Base-by-base conservation (phyloP, 1,284 basidiomycete species). In the Laetiporus sulphureus region DNA sequence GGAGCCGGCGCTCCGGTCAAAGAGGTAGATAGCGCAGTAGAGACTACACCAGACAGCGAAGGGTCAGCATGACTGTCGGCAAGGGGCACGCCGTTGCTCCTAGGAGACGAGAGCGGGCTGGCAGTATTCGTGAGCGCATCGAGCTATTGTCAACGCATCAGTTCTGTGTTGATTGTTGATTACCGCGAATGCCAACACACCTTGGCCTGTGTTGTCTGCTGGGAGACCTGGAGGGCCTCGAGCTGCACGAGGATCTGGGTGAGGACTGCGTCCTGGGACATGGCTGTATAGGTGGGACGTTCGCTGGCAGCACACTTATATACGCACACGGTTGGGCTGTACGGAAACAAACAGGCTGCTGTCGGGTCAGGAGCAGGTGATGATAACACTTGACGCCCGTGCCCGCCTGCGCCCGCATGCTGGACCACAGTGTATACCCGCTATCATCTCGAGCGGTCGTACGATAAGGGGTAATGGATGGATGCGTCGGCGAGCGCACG, bases 131-230 rank as follows among this genome's bases (percentile, higher is more conserved):
- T 55, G 39, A 72, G 39, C 0, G 56, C 53, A 52, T 73, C 71
- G 4, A 72, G 46, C 69, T 73, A 25, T 20, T 34, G 20, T n/a
- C 11, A 38, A 11, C 10, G 21, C 7, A n/a, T 44, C 25, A 39
- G 15, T 23, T 19, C 22, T 16, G 11, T 2, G 16, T 21, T 12
- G 39, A 40, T 21, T 8, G 8, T n/a, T 5, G n/a, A 16, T 31
- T 15, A 13, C 13, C 19, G n/a, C 16, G n/a, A 18, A 10, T 13
- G 18, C 7, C 25, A 13, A 58, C 63, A 32, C 50, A 83, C 85
- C 72, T 88, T 85, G 20, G 81, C 78, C 51, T 86, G 78, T 46
- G 89, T 65, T 0, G 76, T 69, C 61, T 87, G 81, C 58, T 89
- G 85, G 38, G 76, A 77, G 41, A 80, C 62, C 59, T 85, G 80